phyloP scores from a whole-genome alignment of 83 land plant genomes.

The Diphasiastrum complanatum region DNA sequence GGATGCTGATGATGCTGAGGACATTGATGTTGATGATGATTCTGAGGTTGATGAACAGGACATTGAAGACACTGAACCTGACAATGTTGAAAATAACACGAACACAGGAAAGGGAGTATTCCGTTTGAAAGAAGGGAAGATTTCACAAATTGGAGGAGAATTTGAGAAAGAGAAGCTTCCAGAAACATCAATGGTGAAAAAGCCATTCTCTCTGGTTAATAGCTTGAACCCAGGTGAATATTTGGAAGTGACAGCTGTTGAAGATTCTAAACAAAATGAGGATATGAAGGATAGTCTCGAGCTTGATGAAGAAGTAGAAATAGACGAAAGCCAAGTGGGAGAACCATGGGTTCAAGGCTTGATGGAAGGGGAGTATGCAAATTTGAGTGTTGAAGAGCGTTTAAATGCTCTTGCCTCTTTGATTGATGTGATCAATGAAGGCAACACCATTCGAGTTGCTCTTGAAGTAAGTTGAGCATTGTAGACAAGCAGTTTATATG shows the following conservation, averaged over 20 bases:
- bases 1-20: constrained; percentile 19
- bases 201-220: no score
- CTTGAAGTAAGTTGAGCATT: constrained; percentile 94
- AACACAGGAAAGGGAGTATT: no score
- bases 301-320: constrained; percentile 46
- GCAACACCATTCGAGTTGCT: constrained; percentile 79
- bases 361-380: constrained; percentile 86
- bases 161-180: no score
- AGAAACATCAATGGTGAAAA: no score
- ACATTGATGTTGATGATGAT: constrained; percentile 36
- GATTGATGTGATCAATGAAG: constrained; percentile 76
- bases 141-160: no score
- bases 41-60: constrained; percentile 5
- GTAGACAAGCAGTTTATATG: no score
- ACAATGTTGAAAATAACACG: no score
- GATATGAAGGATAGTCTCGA: neutral
- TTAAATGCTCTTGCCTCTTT: constrained; percentile 86
- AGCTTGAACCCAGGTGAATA: no score
- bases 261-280: no score
- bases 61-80: constrained; percentile 32
- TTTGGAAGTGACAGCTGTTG: no score
- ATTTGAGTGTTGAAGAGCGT: constrained; percentile 91
- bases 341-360: constrained; percentile 97
- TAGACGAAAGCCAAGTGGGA: constrained; percentile 80
- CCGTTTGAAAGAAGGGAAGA: no score